A percentile compares a stretch with the other conserved stretches of the same genome.
phyloP scores from a whole-genome alignment of 345 rosid species.

The Lepidium sativum region DNA sequence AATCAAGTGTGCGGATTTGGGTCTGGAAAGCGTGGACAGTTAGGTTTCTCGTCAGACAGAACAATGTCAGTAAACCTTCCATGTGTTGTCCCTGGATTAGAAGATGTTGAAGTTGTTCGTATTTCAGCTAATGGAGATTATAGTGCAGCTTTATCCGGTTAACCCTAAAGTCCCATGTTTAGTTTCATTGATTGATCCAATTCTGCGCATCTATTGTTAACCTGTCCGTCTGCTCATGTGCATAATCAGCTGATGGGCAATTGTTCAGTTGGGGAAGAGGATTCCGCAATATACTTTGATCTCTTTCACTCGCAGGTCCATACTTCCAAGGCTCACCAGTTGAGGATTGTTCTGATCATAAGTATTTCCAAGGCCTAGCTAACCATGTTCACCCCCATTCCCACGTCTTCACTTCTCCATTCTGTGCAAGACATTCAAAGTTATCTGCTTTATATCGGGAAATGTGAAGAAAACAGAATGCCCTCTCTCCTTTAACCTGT shows the following conservation, averaged over 20 bases:
- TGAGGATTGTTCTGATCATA: constrained; percentile 48
- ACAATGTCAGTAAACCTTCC: constrained; percentile 49
- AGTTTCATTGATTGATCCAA: not conserved
- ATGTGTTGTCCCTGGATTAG: constrained; percentile 39
- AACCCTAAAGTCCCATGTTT: not conserved
- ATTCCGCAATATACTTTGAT: constrained; percentile 55
- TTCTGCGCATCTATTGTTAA: not conserved
- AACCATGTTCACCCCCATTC: constrained; percentile 99
- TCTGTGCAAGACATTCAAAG: constrained; percentile 37
- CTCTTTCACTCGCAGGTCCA: not conserved
- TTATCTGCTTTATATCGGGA: not conserved
- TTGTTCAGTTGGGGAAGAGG: constrained; percentile 85
- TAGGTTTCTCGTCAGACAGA: constrained; percentile 44
- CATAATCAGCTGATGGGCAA: constrained; percentile 47
- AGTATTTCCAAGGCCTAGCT: constrained; percentile 71
- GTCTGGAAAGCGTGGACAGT: constrained; percentile 79
- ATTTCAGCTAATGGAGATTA: constrained; percentile 80
- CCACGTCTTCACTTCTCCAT: constrained; percentile 61
- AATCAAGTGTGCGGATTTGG: constrained; percentile 71
- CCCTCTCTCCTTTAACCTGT: constrained; percentile 35
- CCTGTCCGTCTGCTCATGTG: not conserved
- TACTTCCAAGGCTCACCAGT: constrained; percentile 30
- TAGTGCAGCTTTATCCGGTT: constrained; percentile 72
- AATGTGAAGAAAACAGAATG: not conserved
- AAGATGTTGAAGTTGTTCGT: constrained; percentile 38